A percentile compares a stretch with the other conserved stretches of the same genome.
Evolutionary conservation across 1,284 basidiomycete species (phyloP).

Genomic region (Coniophora puteana): DNA sequence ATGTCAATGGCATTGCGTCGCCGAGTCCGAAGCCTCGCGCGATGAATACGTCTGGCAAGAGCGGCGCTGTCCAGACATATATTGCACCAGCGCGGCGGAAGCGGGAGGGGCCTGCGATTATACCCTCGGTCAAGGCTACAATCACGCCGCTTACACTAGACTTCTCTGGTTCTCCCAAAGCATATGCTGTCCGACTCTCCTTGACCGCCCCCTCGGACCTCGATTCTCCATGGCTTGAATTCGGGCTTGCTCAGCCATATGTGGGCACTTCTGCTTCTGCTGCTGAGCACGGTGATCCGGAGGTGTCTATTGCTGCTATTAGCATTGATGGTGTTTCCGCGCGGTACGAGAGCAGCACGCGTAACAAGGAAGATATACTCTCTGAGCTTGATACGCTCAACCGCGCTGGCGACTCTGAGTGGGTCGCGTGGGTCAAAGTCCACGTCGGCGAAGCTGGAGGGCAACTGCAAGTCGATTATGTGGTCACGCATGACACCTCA

Average conservation of each 20-base stretch:
- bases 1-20: conserved; percentile 14
- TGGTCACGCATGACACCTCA: conserved; percentile 35
- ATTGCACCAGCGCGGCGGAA: conserved; percentile 27
- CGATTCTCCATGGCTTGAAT: conserved; percentile 70
- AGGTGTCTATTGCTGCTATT: conserved; percentile 47
- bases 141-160: conserved; percentile 48
- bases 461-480: conserved; percentile 58
- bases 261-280: background rate
- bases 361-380: conserved; percentile 35
- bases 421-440: conserved; percentile 64
- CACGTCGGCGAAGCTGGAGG: conserved; percentile 48
- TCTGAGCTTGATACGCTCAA: conserved; percentile 44
- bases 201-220: conserved; percentile 53
- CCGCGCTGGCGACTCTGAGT: conserved; percentile 41
- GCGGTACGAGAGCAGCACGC: conserved; percentile 46
- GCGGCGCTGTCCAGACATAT: conserved; percentile 20
- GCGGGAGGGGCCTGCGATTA: conserved; percentile 55
- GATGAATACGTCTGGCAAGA: conserved; percentile 14
- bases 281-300: conserved; percentile 10
- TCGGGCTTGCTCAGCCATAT: conserved; percentile 55
- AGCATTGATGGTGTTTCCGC: conserved; percentile 65
- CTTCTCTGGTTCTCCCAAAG: conserved; percentile 28
- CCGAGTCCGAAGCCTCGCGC: conserved; percentile 28
- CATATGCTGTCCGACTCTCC: conserved; percentile 56
- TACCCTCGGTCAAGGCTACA: conserved; percentile 52